Percentiles rank a stretch among this genome's conserved stretches.
These are phyloP conservation scores for Aspergillus sparsus DNA, from an alignment of 495 filamentous ascomycete genomes.

Conservation along the genomic window DNA sequence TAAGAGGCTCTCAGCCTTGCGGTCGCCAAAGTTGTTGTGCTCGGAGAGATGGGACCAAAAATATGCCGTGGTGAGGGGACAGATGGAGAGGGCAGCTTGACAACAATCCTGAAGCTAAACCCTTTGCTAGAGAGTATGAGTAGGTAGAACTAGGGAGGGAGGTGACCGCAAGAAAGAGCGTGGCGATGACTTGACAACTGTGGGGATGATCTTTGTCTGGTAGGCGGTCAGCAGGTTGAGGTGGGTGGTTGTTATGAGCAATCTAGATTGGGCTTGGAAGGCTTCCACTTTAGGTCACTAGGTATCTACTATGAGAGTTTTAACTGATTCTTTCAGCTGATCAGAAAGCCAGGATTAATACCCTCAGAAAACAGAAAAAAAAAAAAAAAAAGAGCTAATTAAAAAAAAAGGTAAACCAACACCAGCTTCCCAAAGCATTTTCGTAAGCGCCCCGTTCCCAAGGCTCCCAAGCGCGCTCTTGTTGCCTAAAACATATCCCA, in stretches of 20 bases:
- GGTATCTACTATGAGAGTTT: too few relatives aligned
- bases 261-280: conserved; percentile 16
- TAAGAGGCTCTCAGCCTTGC: conserved; percentile 9
- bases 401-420: too few relatives aligned
- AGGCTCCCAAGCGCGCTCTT: conserved; percentile 6
- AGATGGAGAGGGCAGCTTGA: background rate
- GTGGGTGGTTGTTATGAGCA: background rate
- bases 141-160: conserved; percentile 19
- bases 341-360: too few relatives aligned
- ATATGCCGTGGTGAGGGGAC: conserved; percentile 1
- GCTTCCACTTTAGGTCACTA: background rate
- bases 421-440: background rate
- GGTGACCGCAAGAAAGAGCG: conserved; percentile 28
- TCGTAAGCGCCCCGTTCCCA: background rate
- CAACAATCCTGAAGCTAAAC: conserved; percentile 3
- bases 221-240: conserved; percentile 36
- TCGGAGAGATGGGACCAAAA: background rate
- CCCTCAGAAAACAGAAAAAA: too few relatives aligned
- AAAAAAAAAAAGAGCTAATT: too few relatives aligned
- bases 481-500: conserved; percentile 11
- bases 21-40: background rate
- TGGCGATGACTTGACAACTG: conserved; percentile 36
- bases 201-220: conserved; percentile 29
- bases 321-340: background rate
- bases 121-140: conserved; percentile 1